These are phyloP conservation scores for Tausonia pullulans DNA, from an alignment of 1,284 basidiomycete genomes.

Conservation along the genomic window DNA sequence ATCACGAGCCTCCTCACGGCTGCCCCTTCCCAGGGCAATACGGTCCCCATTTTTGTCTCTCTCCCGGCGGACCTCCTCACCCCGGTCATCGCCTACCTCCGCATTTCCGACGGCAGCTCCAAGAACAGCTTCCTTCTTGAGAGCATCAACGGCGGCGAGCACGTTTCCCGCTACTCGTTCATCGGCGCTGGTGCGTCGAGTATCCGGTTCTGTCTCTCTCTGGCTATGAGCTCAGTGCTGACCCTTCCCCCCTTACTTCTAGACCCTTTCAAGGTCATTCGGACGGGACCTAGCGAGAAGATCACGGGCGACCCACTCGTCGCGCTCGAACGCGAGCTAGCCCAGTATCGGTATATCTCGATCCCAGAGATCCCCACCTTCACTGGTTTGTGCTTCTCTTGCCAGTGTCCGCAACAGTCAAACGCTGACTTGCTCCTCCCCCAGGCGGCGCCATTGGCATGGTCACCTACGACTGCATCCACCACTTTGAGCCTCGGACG, in stretches of 20 bases:
- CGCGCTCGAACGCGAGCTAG: constrained; percentile 74
- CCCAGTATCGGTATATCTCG: constrained; percentile 77
- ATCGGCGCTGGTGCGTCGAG: constrained; percentile 70
- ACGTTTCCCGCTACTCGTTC: constrained; percentile 86
- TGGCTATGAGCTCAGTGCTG: not conserved
- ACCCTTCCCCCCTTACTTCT: constrained; percentile 1
- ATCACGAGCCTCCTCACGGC: constrained; percentile 1
- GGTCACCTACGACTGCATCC: constrained; percentile 91
- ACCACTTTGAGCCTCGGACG: constrained; percentile 94
- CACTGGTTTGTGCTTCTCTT: constrained; percentile 42
- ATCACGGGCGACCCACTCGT: constrained; percentile 76
- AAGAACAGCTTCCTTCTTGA: constrained; percentile 88
- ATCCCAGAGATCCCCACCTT: constrained; percentile 87
- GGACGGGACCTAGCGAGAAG: constrained; percentile 75
- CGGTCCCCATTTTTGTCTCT: constrained; percentile 83
- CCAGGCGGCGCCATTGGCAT: constrained; percentile 92
- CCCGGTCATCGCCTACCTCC: constrained; percentile 92
- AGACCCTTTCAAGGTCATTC: constrained; percentile 89
- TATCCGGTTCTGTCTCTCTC: not conserved
- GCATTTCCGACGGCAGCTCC: constrained; percentile 71
- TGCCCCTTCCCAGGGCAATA: constrained; percentile 51
- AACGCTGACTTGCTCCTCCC: not conserved
- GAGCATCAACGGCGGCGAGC: constrained; percentile 83
- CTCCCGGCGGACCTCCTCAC: constrained; percentile 93
- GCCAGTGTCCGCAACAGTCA: not conserved